These are phyloP conservation scores for Ustilago xerochloae DNA, from an alignment of 1,284 basidiomycete genomes.

Conservation along the genomic window DNA sequence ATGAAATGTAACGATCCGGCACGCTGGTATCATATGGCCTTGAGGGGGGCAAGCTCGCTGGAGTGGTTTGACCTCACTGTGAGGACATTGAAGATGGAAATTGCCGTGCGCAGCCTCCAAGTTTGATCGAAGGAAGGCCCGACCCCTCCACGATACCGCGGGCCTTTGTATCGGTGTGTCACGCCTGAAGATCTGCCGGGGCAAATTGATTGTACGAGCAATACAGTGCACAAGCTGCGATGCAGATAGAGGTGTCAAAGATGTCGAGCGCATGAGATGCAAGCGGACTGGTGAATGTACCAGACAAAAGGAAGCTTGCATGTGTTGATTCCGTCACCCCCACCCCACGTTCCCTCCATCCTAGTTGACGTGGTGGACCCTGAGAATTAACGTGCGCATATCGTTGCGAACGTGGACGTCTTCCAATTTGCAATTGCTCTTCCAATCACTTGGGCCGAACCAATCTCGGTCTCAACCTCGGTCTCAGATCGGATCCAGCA, in stretches of 20 bases:
- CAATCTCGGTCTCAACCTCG: too few species aligned
- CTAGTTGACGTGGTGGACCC: neutral
- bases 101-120: neutral
- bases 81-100: neutral
- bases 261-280: neutral
- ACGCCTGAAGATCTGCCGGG: neutral
- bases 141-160: too few species aligned
- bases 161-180: neutral
- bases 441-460: neutral
- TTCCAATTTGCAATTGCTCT: neutral
- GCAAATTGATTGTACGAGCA: too few species aligned
- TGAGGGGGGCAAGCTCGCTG: too few species aligned
- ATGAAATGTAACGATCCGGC: too few species aligned
- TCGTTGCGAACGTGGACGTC: slow-evolving; percentile 8
- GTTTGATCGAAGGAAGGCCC: too few species aligned
- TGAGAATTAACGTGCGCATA: slow-evolving; percentile 5
- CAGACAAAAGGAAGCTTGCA: neutral
- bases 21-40: too few species aligned
- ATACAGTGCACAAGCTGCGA: too few species aligned
- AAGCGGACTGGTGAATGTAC: neutral
- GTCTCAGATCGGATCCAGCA: neutral
- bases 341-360: slow-evolving; percentile 15
- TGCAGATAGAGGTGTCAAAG: too few species aligned
- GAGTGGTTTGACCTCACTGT: too few species aligned
- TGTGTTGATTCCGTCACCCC: too few species aligned